Conservation (phyloP, 345 rosid genomes). For the Sisymbrium altissimum region DNA sequence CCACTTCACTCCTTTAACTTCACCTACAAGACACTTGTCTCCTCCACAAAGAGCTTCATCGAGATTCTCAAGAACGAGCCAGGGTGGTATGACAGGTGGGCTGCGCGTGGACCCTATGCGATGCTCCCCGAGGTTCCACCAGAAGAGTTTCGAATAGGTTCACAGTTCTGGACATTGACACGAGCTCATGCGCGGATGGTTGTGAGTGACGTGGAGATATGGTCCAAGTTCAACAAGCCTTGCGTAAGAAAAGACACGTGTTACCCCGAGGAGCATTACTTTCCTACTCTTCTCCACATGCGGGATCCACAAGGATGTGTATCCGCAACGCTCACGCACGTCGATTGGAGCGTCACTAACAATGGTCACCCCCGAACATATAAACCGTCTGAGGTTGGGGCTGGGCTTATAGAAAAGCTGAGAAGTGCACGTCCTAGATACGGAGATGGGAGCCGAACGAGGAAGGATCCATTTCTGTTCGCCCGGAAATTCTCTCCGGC, state of each 20-base stretch:
- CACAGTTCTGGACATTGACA: constrained; percentile 79
- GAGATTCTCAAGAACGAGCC: constrained; percentile 53
- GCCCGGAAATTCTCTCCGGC: constrained; percentile 60
- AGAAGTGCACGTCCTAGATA: constrained; percentile 47
- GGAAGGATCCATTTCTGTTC: constrained; percentile 50
- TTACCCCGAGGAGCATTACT: constrained; percentile 72
- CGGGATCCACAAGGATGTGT: constrained; percentile 47
- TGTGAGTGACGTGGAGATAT: constrained; percentile 46
- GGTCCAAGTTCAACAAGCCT: constrained; percentile 57
- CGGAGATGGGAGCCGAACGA: constrained; percentile 33
- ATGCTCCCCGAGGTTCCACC: constrained; percentile 69
- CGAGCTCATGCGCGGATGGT: constrained; percentile 58
- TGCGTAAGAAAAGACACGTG: constrained; percentile 48
- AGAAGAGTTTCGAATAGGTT: constrained; percentile 71
- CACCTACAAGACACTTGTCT: constrained; percentile 39
- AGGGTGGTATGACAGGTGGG: constrained; percentile 60
- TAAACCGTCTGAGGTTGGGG: constrained; percentile 47
- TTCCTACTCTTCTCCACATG: constrained; percentile 66
- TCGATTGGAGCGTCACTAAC: constrained; percentile 49
- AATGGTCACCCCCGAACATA: constrained; percentile 72
- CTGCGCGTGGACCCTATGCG: constrained; percentile 58
- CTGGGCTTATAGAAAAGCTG: constrained; percentile 38
- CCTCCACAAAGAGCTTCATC: constrained; percentile 57
- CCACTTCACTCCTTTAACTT: constrained; percentile 64
- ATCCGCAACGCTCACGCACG: constrained; percentile 64